phyloP scores from a whole-genome alignment of 306 rosid species.

The Albizia julibrissin region DNA sequence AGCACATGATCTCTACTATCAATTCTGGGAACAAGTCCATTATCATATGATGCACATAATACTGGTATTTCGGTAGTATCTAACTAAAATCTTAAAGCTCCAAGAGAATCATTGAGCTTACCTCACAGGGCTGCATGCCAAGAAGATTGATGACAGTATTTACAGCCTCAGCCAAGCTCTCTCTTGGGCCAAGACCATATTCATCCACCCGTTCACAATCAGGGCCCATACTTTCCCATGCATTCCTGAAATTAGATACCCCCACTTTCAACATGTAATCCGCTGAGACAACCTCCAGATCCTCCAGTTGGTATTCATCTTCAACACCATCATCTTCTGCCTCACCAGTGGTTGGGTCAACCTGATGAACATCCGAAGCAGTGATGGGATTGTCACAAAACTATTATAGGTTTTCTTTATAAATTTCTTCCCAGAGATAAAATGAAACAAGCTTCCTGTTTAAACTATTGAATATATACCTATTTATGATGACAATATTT shows the following conservation, averaged over 20 bases:
- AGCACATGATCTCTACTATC: not conserved
- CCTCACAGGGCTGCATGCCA: slow-evolving; percentile 99
- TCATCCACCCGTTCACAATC: slow-evolving; percentile 90
- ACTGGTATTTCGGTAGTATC: slow-evolving; percentile 14
- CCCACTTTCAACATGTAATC: slow-evolving; percentile 86
- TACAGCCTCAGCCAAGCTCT: slow-evolving; percentile 87
- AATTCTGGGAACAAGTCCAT: not conserved
- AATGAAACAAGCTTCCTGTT: slow-evolving; percentile 24
- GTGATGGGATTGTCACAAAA: slow-evolving; percentile 26
- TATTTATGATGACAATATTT: not conserved
- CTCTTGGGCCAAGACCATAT: slow-evolving; percentile 94
- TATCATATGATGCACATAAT: not conserved
- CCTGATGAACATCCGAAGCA: slow-evolving; percentile 48
- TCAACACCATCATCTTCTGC: slow-evolving; percentile 92
- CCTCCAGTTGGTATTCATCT: slow-evolving; percentile 97
- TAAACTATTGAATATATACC: slow-evolving; percentile 3
- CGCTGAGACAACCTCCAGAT: slow-evolving; percentile 87
- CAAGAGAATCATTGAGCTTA: slow-evolving; percentile 32
- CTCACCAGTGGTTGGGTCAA: slow-evolving; percentile 84
- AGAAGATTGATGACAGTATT: slow-evolving; percentile 78
- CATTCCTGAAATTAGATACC: slow-evolving; percentile 89
- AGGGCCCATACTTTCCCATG: slow-evolving; percentile 86
- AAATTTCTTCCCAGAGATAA: slow-evolving; percentile 20
- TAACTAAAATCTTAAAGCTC: slow-evolving; percentile 11
- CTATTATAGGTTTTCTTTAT: slow-evolving; percentile 12